Evolutionary conservation across 345 rosid species (phyloP).

Genomic region (Firmiana major): DNA sequence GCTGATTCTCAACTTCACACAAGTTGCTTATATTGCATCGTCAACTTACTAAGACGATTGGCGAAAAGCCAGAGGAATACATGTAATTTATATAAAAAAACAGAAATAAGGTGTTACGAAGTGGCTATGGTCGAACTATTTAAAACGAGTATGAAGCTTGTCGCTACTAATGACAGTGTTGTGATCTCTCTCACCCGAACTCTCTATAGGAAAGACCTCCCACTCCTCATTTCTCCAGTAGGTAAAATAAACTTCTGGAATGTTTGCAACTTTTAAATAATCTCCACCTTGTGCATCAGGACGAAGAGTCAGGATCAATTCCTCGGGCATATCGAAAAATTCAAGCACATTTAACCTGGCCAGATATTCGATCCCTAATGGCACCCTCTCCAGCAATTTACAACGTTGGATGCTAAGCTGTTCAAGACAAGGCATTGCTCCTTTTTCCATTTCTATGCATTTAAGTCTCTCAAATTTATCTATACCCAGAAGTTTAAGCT

Average conservation of each 20-base stretch:
- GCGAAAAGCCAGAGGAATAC: not conserved
- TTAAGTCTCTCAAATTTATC: slow-evolving; percentile 26
- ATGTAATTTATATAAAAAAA: not conserved
- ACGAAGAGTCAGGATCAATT: slow-evolving; percentile 9
- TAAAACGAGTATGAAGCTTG: slow-evolving; percentile 5
- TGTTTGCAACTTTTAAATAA: slow-evolving; percentile 20
- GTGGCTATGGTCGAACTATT: not conserved
- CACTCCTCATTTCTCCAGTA: slow-evolving; percentile 31
- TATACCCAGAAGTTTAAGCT: slow-evolving; percentile 26
- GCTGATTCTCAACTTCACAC: not conserved
- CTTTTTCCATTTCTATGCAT: slow-evolving; percentile 14
- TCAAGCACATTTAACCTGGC: slow-evolving; percentile 21
- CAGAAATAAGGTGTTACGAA: not conserved
- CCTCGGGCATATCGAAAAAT: slow-evolving; percentile 30
- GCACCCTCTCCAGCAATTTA: slow-evolving; percentile 23
- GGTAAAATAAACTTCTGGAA: slow-evolving; percentile 28
- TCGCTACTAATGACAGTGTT: not conserved
- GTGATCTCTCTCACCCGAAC: not conserved
- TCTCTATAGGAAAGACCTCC: slow-evolving; percentile 28
- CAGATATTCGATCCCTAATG: slow-evolving; percentile 31
- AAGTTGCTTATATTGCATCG: not conserved
- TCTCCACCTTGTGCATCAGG: slow-evolving; percentile 21
- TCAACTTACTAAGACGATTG: not conserved
- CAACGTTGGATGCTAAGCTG: slow-evolving; percentile 26
- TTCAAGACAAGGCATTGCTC: slow-evolving; percentile 30